A percentile compares a stretch with the other conserved stretches of the same genome.
Conservation (phyloP, 345 rosid genomes). For the Dovyalis caffra region DNA sequence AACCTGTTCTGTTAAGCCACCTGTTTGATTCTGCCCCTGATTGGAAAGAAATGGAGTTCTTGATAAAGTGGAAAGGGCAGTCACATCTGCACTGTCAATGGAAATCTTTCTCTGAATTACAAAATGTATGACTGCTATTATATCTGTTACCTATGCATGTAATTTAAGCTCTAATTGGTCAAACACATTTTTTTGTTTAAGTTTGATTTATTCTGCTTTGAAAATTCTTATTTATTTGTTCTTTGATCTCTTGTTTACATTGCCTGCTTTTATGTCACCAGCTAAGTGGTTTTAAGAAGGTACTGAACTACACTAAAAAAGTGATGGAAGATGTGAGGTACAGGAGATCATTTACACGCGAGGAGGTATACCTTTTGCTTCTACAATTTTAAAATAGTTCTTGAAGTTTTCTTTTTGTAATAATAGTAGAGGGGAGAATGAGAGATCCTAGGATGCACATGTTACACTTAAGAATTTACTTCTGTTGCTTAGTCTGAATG, state of each 20-base stretch:
- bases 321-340: slow-evolving; percentile 81
- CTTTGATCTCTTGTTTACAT: slow-evolving; percentile 8
- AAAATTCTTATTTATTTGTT: no score
- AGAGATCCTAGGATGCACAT: not conserved
- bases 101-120: slow-evolving; percentile 79
- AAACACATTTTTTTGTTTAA: not conserved
- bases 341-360: slow-evolving; percentile 74
- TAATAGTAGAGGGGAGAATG: not conserved
- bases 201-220: not conserved
- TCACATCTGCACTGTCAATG: slow-evolving; percentile 98
- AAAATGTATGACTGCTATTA: slow-evolving; percentile 57
- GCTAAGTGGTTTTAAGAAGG: slow-evolving; percentile 98
- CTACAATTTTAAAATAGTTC: not conserved
- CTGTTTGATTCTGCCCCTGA: slow-evolving; percentile 75
- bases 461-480: not conserved
- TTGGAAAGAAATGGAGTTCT: slow-evolving; percentile 89
- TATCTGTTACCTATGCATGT: not conserved
- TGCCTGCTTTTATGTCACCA: slow-evolving; percentile 38
- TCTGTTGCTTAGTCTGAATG: not conserved
- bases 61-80: slow-evolving; percentile 99
- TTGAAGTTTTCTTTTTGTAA: slow-evolving; percentile 6
- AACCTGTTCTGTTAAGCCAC: slow-evolving; percentile 70
- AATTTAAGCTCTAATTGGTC: not conserved
- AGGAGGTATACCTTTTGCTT: slow-evolving; percentile 59
- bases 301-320: slow-evolving; percentile 87